These are phyloP conservation scores for Guillardia theta DNA, from an alignment of 78 protist genomes.

Conservation along the genomic window DNA sequence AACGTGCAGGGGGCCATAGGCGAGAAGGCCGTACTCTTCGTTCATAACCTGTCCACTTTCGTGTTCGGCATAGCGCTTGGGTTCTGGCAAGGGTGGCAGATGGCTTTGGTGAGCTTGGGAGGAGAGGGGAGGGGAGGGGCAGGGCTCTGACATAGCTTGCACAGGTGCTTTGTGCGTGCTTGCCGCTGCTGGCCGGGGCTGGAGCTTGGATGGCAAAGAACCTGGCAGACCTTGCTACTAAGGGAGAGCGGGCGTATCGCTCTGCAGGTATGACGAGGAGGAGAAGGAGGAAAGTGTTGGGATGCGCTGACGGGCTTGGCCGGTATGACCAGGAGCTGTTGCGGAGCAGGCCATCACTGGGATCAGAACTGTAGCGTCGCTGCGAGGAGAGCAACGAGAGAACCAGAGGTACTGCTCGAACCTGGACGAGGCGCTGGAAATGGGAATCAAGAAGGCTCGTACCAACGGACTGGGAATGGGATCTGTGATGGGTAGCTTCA, in stretches of 20 bases:
- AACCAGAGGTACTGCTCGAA: background rate
- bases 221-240: no score
- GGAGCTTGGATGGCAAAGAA: slow-evolving; percentile 27
- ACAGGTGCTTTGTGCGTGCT: background rate
- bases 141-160: no score
- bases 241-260: no score
- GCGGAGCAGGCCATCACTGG: slow-evolving; percentile 27
- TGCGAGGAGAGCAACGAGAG: slow-evolving; percentile 5
- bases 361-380: background rate
- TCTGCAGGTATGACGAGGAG: no score
- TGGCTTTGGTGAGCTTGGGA: slow-evolving; percentile 7
- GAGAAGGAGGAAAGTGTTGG: no score
- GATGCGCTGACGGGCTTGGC: no score
- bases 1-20: slow-evolving; percentile 25
- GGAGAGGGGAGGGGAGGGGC: no score
- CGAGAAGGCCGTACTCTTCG: background rate
- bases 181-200: background rate
- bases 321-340: background rate
- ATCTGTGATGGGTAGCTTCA: background rate
- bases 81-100: background rate
- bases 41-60: background rate
- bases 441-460: background rate
- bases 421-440: background rate
- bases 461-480: background rate
- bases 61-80: background rate